Conservation (phyloP, 306 rosid genomes). For the Crotalaria pallida region DNA sequence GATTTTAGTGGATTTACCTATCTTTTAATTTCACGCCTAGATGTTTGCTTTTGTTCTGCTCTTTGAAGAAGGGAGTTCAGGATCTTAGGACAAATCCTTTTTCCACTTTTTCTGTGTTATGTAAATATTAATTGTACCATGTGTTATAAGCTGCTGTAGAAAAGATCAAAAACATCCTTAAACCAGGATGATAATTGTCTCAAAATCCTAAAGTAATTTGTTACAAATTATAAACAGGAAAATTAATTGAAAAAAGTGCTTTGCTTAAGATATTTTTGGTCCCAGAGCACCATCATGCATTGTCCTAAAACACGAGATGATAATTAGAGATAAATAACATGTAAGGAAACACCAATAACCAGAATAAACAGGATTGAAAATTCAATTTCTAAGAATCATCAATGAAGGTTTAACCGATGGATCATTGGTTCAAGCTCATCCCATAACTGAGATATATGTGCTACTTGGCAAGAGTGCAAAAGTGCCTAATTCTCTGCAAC, state of each 20-base stretch:
- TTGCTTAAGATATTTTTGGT: too few relatives aligned
- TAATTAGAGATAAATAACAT: neutral
- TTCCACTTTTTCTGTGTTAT: neutral
- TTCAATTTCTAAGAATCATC: neutral
- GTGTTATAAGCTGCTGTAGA: neutral
- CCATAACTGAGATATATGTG: too few relatives aligned
- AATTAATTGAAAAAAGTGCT: too few relatives aligned
- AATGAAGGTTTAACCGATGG: neutral
- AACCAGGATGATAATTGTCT: neutral
- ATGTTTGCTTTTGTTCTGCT: neutral
- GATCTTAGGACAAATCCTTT: neutral
- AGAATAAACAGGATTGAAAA: neutral
- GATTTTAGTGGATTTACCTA: too few relatives aligned
- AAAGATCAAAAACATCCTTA: neutral
- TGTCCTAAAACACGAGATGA: neutral
- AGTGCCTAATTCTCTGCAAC: neutral
- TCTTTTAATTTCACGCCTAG: too few relatives aligned
- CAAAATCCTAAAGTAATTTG: neutral
- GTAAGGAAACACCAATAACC: neutral
- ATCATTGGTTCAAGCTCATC: neutral
- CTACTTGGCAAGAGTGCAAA: neutral
- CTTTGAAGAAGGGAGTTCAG: neutral
- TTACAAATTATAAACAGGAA: too few relatives aligned
- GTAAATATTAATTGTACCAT: neutral
- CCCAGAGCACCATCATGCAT: too few relatives aligned